phyloP scores from a whole-genome alignment of 371 early-diverging fungal species.

The Mortierella sp. region DNA sequence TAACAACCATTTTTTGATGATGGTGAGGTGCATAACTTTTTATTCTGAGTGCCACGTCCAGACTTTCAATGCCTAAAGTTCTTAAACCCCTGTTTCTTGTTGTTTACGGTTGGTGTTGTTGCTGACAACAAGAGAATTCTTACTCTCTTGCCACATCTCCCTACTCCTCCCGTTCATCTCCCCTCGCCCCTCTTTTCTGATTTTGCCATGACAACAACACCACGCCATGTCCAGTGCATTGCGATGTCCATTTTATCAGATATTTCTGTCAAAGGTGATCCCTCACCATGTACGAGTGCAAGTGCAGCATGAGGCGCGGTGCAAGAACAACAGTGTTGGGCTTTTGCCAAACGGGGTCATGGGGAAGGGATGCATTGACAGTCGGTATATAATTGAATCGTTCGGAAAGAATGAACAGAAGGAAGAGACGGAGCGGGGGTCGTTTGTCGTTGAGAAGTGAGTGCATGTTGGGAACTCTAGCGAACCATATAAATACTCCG shows the following conservation, averaged over 20 bases:
- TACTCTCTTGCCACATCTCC: background rate
- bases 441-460: slow-evolving; percentile 1
- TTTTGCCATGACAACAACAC: background rate
- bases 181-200: background rate
- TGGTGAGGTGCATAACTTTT: too few species aligned
- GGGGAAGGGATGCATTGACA: background rate
- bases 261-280: background rate
- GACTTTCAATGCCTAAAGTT: background rate
- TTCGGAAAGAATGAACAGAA: background rate
- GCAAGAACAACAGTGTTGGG: background rate
- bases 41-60: background rate
- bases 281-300: background rate
- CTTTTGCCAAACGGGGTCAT: background rate
- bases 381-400: background rate
- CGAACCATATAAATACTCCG: background rate
- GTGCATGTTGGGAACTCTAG: background rate
- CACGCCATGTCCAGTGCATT: background rate
- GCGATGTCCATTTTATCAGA: background rate
- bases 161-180: background rate
- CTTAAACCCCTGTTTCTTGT: background rate
- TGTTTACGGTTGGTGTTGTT: background rate
- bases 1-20: too few species aligned
- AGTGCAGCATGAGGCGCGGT: background rate
- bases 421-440: background rate
- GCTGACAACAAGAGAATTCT: background rate